Percentiles rank a stretch among this genome's conserved stretches.
phyloP scores from a whole-genome alignment of 2,329 filamentous ascomycete species.

The Hypoxylon sp. region DNA sequence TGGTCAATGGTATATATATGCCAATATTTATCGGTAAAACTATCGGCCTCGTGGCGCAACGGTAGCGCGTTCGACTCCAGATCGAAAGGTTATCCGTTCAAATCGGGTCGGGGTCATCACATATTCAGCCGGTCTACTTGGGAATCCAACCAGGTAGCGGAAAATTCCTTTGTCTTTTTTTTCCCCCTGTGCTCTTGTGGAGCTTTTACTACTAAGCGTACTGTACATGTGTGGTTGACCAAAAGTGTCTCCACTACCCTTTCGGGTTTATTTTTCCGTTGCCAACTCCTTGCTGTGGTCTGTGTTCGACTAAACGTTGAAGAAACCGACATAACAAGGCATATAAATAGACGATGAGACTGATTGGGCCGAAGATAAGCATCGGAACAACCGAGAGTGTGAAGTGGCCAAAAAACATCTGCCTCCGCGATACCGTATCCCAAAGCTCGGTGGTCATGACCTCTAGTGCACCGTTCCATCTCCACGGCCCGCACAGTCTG shows the following conservation, averaged over 20 bases:
- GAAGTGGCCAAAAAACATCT: slow-evolving; percentile 47
- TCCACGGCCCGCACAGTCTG: slow-evolving; percentile 62
- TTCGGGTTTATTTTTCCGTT: neutral
- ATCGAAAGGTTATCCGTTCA: slow-evolving; percentile 43
- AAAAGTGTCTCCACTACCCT: neutral
- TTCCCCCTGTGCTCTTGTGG: neutral
- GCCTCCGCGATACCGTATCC: slow-evolving; percentile 46
- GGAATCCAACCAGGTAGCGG: neutral
- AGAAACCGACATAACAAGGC: slow-evolving; percentile 27
- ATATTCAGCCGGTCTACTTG: neutral
- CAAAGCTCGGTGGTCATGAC: slow-evolving; percentile 62
- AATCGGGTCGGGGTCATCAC: slow-evolving; percentile 37
- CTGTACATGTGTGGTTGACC: neutral
- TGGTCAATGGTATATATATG: neutral
- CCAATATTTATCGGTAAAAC: slow-evolving; percentile 3
- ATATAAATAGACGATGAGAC: slow-evolving; percentile 39
- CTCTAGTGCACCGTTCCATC: slow-evolving; percentile 55
- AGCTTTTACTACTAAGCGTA: neutral
- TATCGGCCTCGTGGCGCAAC: slow-evolving; percentile 38
- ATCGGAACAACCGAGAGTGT: slow-evolving; percentile 46
- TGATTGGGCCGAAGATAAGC: slow-evolving; percentile 45
- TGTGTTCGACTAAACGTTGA: neutral
- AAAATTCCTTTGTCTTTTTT: neutral
- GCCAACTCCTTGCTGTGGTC: neutral
- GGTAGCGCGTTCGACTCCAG: slow-evolving; percentile 42